Percentiles rank a stretch among this genome's conserved stretches.
Conservation (phyloP, 2,329 filamentous ascomycete genomes). For the Berkeleyomyces basicola region DNA sequence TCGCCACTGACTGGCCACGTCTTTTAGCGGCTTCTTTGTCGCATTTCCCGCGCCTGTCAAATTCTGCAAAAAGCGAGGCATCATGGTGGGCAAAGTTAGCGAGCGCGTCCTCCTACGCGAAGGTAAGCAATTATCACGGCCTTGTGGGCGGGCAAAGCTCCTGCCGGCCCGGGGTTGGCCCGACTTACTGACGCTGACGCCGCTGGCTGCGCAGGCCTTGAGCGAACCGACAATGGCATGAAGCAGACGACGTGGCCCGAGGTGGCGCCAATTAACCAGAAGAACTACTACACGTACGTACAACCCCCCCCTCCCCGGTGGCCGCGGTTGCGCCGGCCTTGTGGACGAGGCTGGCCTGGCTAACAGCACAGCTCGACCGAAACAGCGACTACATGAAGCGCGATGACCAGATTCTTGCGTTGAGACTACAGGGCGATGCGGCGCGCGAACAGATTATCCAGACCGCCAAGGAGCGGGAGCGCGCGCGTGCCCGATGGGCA, state of each 20-base stretch:
- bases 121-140: conserved; percentile 25
- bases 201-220: conserved; percentile 46
- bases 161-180: neutral
- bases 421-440: conserved; percentile 77
- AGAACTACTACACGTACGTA: conserved; percentile 93
- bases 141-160: too few relatives aligned
- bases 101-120: conserved; percentile 47
- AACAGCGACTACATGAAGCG: conserved; percentile 89
- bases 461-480: conserved; percentile 72
- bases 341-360: conserved; percentile 11
- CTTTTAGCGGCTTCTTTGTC: too few relatives aligned
- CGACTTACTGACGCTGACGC: conserved; percentile 8
- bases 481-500: conserved; percentile 46
- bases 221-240: conserved; percentile 97
- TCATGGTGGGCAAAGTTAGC: conserved; percentile 48
- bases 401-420: conserved; percentile 85
- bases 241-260: conserved; percentile 88
- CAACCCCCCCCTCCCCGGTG: neutral
- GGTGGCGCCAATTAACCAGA: conserved; percentile 89
- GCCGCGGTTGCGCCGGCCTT: neutral
- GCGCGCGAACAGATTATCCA: conserved; percentile 69
- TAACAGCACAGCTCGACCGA: neutral
- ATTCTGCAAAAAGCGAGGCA: too few relatives aligned
- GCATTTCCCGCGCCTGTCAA: too few relatives aligned
- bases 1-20: too few relatives aligned